These are phyloP conservation scores for Tubosaeta sp. DNA, from an alignment of 768 basidiomycete genomes.

Conservation along the genomic window DNA sequence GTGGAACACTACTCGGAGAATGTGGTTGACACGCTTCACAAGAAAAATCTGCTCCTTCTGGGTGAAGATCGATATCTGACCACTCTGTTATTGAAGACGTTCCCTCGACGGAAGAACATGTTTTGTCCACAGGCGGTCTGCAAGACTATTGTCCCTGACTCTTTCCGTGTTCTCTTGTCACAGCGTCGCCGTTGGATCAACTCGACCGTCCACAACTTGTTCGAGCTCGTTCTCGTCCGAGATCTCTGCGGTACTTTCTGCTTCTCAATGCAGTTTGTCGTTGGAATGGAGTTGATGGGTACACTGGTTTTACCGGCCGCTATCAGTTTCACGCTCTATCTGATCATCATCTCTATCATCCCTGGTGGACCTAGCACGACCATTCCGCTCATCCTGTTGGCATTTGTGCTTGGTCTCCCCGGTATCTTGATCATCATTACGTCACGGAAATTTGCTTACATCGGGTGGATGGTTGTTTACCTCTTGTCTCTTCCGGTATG, in stretches of 20 bases:
- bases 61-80: conserved; percentile 99
- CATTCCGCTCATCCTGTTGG: conserved; percentile 89
- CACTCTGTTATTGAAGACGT: conserved; percentile 96
- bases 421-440: conserved; percentile 96
- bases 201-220: conserved; percentile 95
- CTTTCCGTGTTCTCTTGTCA: conserved; percentile 87
- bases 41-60: conserved; percentile 95
- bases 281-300: conserved; percentile 96
- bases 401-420: conserved; percentile 93
- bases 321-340: conserved; percentile 94
- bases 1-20: conserved; percentile 99
- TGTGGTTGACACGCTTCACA: conserved; percentile 98
- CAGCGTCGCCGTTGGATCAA: conserved; percentile 99
- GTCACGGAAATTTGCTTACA: conserved; percentile 86
- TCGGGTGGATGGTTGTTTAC: conserved; percentile 97
- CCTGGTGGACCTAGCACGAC: conserved; percentile 74
- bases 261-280: conserved; percentile 99
- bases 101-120: conserved; percentile 99
- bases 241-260: conserved; percentile 99
- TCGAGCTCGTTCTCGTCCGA: conserved; percentile 90
- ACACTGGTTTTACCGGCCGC: conserved; percentile 96
- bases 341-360: conserved; percentile 84
- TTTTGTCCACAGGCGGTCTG: conserved; percentile 99
- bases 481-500: conserved; percentile 90
- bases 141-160: conserved; percentile 98